Base-by-base conservation (phyloP, 805 yeast genomes). In the Kuraishia hungarica region DNA sequence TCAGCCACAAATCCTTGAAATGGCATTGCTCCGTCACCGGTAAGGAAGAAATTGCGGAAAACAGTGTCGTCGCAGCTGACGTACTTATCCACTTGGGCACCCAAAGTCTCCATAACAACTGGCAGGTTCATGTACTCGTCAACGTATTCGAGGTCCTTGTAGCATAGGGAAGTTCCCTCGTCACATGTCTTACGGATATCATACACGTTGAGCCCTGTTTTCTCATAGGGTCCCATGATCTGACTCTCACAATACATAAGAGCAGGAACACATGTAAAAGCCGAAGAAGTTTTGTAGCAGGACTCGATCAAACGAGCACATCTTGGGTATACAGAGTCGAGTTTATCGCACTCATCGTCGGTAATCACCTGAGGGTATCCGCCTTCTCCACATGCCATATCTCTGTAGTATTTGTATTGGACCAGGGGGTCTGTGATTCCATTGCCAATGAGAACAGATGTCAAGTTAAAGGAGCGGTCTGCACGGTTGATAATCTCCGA, bases 331-430 rank as follows among this genome's bases (percentile, higher is more conserved):
- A 79, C 72, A 24, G 71, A 74, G 35, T 72, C 65, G 91, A 89
- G 87, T 51, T 74, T 71, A 35, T 79, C 78, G 73, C 97, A 89
- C 58, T 81, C 82, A 54, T 80, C 83, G n/a, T 83, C 84, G 19
- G 80, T 73, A 59, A 90, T 74, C 2, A 90, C 90, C 19, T 92
- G 75, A 20, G 85, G 85, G 64, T 83, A 83, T 5, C 97, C 97
- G 60, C 97, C 96, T 61, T 79, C 68, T 54, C 96, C 94, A 71
- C 98, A 93, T 2, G 96, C 96, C 97, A 93, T 92, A 60, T 96
- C 96, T 69, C 86, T 82, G 67, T 89, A 91, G 69, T 84, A 83
- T 56, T 80, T 79, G 65, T 86, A 84, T 75, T 91, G 97, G 50
- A 80, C 78, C 57, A 86, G 74, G 2, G 96, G 87, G 68, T 90